These are phyloP conservation scores for Russula emetica DNA, from an alignment of 768 basidiomycete genomes.

Conservation along the genomic window DNA sequence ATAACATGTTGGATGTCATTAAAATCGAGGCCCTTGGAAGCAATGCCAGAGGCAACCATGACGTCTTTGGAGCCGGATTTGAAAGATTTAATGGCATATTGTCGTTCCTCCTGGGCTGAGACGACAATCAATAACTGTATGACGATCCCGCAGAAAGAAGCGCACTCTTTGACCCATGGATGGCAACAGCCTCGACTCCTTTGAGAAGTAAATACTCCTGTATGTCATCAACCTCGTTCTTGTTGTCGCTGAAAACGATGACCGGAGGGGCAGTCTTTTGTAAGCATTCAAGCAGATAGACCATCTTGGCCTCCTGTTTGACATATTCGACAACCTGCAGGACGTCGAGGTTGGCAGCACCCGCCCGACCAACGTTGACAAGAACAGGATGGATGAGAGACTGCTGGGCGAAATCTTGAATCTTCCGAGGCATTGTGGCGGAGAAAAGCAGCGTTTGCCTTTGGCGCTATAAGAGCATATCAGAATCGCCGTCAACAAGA, in stretches of 20 bases:
- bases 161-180: slow-evolving; percentile 95
- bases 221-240: slow-evolving; percentile 99
- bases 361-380: slow-evolving; percentile 96
- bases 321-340: slow-evolving; percentile 97
- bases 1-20: slow-evolving; percentile 99
- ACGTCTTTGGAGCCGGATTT: slow-evolving; percentile 97
- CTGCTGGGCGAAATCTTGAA: slow-evolving; percentile 97
- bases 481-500: neutral
- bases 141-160: slow-evolving; percentile 14
- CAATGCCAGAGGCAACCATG: slow-evolving; percentile 98
- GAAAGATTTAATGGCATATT: slow-evolving; percentile 98
- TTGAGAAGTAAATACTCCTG: slow-evolving; percentile 96
- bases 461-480: slow-evolving; percentile 58
- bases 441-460: slow-evolving; percentile 96
- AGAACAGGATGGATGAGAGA: slow-evolving; percentile 92
- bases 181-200: slow-evolving; percentile 97
- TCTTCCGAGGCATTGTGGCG: slow-evolving; percentile 98
- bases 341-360: slow-evolving; percentile 95
- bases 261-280: slow-evolving; percentile 98
- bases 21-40: slow-evolving; percentile 97
- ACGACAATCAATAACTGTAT: neutral
- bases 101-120: slow-evolving; percentile 94
- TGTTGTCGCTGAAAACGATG: slow-evolving; percentile 97
- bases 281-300: slow-evolving; percentile 93
- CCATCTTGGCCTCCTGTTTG: slow-evolving; percentile 99